phyloP scores from a whole-genome alignment of 228 moss, liverwort and hornwort species.

The Sphagnum magellanicum region DNA sequence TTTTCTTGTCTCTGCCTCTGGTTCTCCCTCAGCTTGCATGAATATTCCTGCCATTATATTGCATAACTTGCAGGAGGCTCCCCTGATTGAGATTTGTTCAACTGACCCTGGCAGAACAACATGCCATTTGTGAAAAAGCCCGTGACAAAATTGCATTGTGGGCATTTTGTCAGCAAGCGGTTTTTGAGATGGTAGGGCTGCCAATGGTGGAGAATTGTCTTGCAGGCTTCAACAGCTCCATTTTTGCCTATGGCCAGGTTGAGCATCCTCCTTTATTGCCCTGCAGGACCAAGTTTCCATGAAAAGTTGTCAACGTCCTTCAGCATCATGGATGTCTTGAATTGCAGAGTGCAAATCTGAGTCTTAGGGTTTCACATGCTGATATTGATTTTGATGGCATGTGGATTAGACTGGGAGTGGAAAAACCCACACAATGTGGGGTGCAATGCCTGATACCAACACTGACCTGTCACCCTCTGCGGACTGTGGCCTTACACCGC shows the following conservation, averaged over 20 bases:
- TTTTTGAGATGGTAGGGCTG: constrained; percentile 81
- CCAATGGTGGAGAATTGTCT: constrained; percentile 99
- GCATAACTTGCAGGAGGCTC: too few species aligned
- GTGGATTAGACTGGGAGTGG: constrained; percentile 85
- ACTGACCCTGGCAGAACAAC: too few species aligned
- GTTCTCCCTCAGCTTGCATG: not conserved
- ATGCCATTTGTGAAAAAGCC: too few species aligned
- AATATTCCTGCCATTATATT: too few species aligned
- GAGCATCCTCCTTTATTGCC: not conserved
- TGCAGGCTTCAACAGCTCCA: constrained; percentile 94
- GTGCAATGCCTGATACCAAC: constrained; percentile 43
- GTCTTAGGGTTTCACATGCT: too few species aligned
- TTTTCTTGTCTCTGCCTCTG: not conserved
- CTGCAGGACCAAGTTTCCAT: not conserved
- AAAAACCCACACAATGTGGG: constrained; percentile 98
- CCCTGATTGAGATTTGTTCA: too few species aligned
- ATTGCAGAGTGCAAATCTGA: too few species aligned
- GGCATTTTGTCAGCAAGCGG: constrained; percentile 34
- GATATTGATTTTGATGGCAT: not conserved
- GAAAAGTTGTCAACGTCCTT: too few species aligned
- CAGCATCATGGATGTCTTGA: too few species aligned
- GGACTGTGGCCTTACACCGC: constrained; percentile 72
- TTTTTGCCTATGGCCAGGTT: constrained; percentile 98
- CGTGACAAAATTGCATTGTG: not conserved
- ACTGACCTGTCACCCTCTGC: constrained; percentile 38